Evolutionary conservation across 1,139 yeast genomes (phyloP).

Genomic region (Candida gigantensis): DNA sequence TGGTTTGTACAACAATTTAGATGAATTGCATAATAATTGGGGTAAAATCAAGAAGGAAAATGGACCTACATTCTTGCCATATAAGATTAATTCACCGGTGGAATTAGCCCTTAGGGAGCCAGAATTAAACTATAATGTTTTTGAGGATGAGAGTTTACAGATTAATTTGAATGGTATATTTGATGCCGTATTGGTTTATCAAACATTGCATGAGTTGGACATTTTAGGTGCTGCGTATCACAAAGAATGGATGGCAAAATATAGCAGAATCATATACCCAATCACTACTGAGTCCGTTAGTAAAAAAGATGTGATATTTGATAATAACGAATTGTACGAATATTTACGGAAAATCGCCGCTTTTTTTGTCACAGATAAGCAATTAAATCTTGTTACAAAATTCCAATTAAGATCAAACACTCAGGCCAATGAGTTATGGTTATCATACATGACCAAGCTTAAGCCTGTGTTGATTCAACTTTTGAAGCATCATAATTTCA

Average conservation of each 20-base stretch:
- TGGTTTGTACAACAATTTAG: constrained; percentile 55
- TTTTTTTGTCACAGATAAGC: constrained; percentile 74
- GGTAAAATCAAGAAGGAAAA: constrained; percentile 35
- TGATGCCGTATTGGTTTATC: constrained; percentile 82
- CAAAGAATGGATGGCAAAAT: constrained; percentile 73
- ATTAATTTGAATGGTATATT: constrained; percentile 69
- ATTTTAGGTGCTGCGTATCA: constrained; percentile 62
- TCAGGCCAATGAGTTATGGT: constrained; percentile 78
- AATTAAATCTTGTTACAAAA: constrained; percentile 58
- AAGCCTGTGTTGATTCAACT: constrained; percentile 52
- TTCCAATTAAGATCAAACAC: constrained; percentile 55
- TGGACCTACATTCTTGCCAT: constrained; percentile 46
- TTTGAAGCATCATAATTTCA: constrained; percentile 31
- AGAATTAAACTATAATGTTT: constrained; percentile 43
- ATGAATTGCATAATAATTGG: constrained; percentile 62
- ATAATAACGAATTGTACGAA: constrained; percentile 39
- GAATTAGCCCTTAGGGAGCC: constrained; percentile 73
- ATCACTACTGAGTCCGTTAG: constrained; percentile 38
- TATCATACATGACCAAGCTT: constrained; percentile 59
- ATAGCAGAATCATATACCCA: constrained; percentile 73
- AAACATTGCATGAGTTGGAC: constrained; percentile 66
- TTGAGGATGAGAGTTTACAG: constrained; percentile 45
- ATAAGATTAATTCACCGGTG: constrained; percentile 81
- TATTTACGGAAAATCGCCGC: constrained; percentile 71
- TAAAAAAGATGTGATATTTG: constrained; percentile 24